Evolutionary conservation across 371 early-diverging fungal genomes (phyloP).

Genomic region (Mortierella sp.): DNA sequence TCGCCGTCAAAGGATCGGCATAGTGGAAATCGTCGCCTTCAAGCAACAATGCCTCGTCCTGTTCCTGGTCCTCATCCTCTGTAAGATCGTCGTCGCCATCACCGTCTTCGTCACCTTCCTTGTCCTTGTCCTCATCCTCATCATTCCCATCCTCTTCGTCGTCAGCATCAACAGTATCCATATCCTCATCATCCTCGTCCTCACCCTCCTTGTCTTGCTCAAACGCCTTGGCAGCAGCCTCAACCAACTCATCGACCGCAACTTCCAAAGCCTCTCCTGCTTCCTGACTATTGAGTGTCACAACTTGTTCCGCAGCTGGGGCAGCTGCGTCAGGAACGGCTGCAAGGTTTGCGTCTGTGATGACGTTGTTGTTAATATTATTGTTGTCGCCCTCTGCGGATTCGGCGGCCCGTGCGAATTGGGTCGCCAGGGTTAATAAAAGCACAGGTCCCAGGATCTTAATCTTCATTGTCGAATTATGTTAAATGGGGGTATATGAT

Average conservation of each 20-base stretch:
- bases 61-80: neutral
- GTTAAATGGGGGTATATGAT: neutral
- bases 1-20: neutral
- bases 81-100: neutral
- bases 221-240: neutral
- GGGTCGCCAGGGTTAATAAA: slow-evolving; percentile 6
- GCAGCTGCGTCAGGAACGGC: neutral
- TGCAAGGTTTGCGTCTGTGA: neutral
- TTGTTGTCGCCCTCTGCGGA: neutral
- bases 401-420: neutral
- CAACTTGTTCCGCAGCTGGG: neutral
- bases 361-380: neutral
- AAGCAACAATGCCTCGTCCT: neutral
- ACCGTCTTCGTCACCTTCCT: slow-evolving; percentile 1
- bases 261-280: neutral
- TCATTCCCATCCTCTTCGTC: slow-evolving; percentile 17
- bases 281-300: neutral
- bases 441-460: slow-evolving; percentile 18
- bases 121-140: neutral
- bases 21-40: slow-evolving; percentile 16
- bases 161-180: neutral
- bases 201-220: slow-evolving; percentile 5
- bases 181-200: slow-evolving; percentile 1
- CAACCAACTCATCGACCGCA: neutral
- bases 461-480: slow-evolving; percentile 4